phyloP scores from a whole-genome alignment of 1,139 yeast genomes.

The Saccharomycopsis hybrid region DNA sequence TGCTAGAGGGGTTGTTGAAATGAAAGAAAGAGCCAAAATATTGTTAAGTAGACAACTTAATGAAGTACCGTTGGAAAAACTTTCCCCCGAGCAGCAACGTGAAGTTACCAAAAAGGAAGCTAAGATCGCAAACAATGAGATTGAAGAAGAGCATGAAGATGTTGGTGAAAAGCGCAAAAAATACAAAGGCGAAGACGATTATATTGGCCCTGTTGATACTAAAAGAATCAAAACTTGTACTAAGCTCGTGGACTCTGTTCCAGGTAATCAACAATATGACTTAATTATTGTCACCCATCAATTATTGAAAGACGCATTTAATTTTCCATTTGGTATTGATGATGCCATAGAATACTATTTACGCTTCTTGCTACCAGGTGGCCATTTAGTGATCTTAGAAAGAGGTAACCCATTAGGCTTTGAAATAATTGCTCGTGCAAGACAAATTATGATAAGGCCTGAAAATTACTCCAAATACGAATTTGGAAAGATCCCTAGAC shows the following conservation, averaged over 20 bases:
- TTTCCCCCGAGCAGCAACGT: conserved; percentile 12
- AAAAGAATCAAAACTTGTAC: conserved; percentile 48
- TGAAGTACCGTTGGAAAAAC: conserved; percentile 35
- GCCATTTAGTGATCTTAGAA: conserved; percentile 72
- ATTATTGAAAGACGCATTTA: conserved; percentile 50
- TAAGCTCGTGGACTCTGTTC: conserved; percentile 41
- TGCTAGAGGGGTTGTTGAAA: conserved; percentile 36
- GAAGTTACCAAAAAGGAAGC: conserved; percentile 22
- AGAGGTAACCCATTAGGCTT: conserved; percentile 89
- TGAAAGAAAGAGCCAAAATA: conserved; percentile 76
- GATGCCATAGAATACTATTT: conserved; percentile 56
- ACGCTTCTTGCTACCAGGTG: conserved; percentile 63
- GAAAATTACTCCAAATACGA: conserved; percentile 49
- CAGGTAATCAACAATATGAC: conserved; percentile 47
- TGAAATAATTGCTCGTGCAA: conserved; percentile 81
- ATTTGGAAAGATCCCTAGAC: conserved; percentile 63
- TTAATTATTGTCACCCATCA: conserved; percentile 84
- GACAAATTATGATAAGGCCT: conserved; percentile 84
- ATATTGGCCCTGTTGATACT: conserved; percentile 39
- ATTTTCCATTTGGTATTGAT: conserved; percentile 72
- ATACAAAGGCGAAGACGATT: conserved; percentile 23
- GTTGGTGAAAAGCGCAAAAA: conserved; percentile 17
- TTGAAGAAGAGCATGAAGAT: conserved; percentile 24
- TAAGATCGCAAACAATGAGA: conserved; percentile 19
- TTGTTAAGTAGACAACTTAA: conserved; percentile 62